These are phyloP conservation scores for Cyclospora cayetanensis DNA, from an alignment of 169 alveolate species.

Conservation along the genomic window DNA sequence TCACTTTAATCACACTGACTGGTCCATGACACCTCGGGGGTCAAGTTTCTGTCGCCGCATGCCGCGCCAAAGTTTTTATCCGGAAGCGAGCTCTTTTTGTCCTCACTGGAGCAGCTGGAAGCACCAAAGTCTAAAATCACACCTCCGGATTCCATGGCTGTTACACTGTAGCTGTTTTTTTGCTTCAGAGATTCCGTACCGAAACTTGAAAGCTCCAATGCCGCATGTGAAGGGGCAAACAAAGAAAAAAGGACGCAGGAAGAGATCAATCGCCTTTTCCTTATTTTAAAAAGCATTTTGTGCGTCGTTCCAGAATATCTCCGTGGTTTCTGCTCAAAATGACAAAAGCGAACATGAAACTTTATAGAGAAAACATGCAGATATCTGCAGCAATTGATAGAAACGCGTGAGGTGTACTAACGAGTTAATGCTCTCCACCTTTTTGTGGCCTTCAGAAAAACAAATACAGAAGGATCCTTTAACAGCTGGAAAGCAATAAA, in stretches of 20 bases:
- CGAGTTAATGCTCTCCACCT: too few relatives aligned
- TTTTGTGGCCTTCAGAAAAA: too few relatives aligned
- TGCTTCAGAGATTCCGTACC: background rate
- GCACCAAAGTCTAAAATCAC: conserved; percentile 1
- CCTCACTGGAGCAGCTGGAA: conserved; percentile 1
- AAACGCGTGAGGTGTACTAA: too few relatives aligned
- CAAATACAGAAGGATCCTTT: too few relatives aligned
- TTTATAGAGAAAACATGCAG: too few relatives aligned
- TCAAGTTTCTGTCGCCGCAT: conserved; percentile 36
- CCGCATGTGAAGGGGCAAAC: background rate
- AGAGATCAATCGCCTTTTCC: background rate
- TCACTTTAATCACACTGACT: background rate
- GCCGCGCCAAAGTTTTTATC: conserved; percentile 26
- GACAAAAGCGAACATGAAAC: too few relatives aligned
- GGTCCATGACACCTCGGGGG: conserved; percentile 40
- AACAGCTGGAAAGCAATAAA: too few relatives aligned
- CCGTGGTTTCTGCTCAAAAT: background rate
- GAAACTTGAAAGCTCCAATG: background rate
- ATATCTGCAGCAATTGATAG: too few relatives aligned
- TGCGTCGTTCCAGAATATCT: background rate
- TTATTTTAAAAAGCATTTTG: background rate
- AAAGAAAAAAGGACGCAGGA: background rate
- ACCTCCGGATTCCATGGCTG: background rate
- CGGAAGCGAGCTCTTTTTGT: conserved; percentile 6
- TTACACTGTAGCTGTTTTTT: background rate